Base-by-base conservation (phyloP, 2,329 filamentous ascomycete species). In the Chalara sp. region DNA sequence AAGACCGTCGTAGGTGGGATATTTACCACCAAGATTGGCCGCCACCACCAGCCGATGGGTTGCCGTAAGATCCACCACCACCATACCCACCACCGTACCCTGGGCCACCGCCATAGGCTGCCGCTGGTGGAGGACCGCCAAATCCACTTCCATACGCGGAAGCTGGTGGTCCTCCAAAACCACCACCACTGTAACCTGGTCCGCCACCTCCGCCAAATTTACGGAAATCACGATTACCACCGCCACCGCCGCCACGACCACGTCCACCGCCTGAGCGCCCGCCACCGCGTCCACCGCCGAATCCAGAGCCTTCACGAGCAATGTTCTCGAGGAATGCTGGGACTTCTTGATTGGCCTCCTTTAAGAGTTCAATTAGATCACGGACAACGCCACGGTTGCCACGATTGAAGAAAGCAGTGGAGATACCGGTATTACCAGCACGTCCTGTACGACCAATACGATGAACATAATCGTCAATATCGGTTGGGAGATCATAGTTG, bases 401-500 rank as follows among this genome's bases (percentile, higher is more conserved):
- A 68, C 93, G 92, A 82, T 99, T 99, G 86, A 99, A 97, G 81
- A 99, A 99, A 51, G 93, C 93, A 62, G 93, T 99, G 5, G 93
- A 89, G 61, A 96, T 85, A 86, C 93, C 93, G 64, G 92, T 97
- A 79, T 99, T 99, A 71, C 93, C 93, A 59, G 93, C 93, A 89
- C 93, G 93, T 68, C 93, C 93, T 59, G 93, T 99, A 92, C 93
- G 93, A 85, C 93, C 93, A 66, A 99, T 99, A 70, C 93, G 89
- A 74, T 99, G 93, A 53, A 99, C 93, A 63, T 99, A 99, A 72
- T 97, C 93, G 65, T 97, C 93, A 64, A 97, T 95, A 66, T 97
- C 93, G 51, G 91, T 96, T 46, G 93, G 93, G n/a, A 99, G 81
- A 70, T 99, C 93, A 71, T 99, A 99, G 79, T 99, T 99, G 79